Evolutionary conservation across 1,139 yeast species (phyloP).

Genomic region (Pichia kudriavzevii): DNA sequence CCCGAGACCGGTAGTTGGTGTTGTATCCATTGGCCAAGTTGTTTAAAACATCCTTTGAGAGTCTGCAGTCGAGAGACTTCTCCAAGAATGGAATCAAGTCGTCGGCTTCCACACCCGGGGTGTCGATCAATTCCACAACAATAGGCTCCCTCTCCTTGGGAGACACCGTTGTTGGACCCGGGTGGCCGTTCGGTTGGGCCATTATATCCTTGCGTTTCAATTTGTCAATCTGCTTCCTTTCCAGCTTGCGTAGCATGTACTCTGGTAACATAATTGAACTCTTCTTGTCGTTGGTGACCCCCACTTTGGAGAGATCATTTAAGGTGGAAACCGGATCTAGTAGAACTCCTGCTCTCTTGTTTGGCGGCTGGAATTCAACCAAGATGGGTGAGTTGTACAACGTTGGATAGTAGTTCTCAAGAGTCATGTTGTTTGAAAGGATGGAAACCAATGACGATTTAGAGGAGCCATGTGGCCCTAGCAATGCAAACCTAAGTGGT

Average conservation of each 20-base stretch:
- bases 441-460: constrained; percentile 40
- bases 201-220: too few relatives aligned
- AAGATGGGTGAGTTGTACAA: constrained; percentile 46
- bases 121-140: constrained; percentile 59
- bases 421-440: constrained; percentile 39
- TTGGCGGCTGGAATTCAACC: constrained; percentile 43
- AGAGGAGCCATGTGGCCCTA: constrained; percentile 47
- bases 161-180: too few relatives aligned
- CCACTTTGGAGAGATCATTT: too few relatives aligned
- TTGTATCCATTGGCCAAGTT: constrained; percentile 51
- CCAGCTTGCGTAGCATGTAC: too few relatives aligned
- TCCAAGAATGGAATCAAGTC: constrained; percentile 68
- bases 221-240: too few relatives aligned
- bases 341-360: constrained; percentile 34
- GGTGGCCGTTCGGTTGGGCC: too few relatives aligned
- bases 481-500: constrained; percentile 48
- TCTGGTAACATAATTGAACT: too few relatives aligned
- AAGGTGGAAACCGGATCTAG: constrained; percentile 40
- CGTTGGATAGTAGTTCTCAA: constrained; percentile 64
- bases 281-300: too few relatives aligned
- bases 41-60: constrained; percentile 50
- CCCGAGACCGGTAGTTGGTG: constrained; percentile 38
- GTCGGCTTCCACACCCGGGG: constrained; percentile 60
- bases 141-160: too few relatives aligned
- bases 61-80: constrained; percentile 53